Evolutionary conservation across 2,329 filamentous ascomycete species (phyloP), one percentile per base, ranked within the genome.

Genomic region (Ceratocystiopsis minuta): DNA sequence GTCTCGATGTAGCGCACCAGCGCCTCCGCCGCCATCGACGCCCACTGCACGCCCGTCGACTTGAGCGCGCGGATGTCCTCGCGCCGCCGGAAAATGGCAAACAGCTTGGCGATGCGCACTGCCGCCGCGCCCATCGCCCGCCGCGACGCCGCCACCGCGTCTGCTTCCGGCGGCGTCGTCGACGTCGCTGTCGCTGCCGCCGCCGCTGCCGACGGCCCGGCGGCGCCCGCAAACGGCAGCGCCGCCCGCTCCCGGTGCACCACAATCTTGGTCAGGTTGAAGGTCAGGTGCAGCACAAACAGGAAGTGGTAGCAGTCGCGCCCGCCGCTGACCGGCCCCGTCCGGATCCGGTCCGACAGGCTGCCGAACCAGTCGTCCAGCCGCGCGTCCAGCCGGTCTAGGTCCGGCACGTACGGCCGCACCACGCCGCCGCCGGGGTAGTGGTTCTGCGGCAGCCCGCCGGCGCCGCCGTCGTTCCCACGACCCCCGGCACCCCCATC

Each of bases 241-340:
- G 7, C 20, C 7, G 42, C 36, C 15, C 43, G 39, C 15, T 33
- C 39, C n/a, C 37, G 43, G 43, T 44, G 43, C 40, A 45, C 13
- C 16, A 42, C 37, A 18, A 46, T 46, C 37, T 44, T 44, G 11
- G 42, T 46, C 3, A 37, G 33, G n/a, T 46, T 33, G 13, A 42
- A 44, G 16, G 42, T 39, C 37, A 46, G 36, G 35, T 46, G 45
- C 39, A 46, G 37, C 28, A 46, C 45, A 38, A 46, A 44, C 32
- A 46, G 9, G 31, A 44, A 39, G n/a, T 42, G 42, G 39, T 42
- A 41, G 34, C 37, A 39, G 35, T 44, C 39, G 28, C 37, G 39
- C 20, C 20, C 20, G 20, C 45, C 39, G 42, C 37, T 36, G n/a
- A 37, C 35, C 7, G 45, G 45, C 11, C 39, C 42, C 12, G 37